A percentile compares a stretch with the other conserved stretches of the same genome.
Evolutionary conservation across 768 basidiomycete genomes (phyloP).

Genomic region (Harrya chromipes): DNA sequence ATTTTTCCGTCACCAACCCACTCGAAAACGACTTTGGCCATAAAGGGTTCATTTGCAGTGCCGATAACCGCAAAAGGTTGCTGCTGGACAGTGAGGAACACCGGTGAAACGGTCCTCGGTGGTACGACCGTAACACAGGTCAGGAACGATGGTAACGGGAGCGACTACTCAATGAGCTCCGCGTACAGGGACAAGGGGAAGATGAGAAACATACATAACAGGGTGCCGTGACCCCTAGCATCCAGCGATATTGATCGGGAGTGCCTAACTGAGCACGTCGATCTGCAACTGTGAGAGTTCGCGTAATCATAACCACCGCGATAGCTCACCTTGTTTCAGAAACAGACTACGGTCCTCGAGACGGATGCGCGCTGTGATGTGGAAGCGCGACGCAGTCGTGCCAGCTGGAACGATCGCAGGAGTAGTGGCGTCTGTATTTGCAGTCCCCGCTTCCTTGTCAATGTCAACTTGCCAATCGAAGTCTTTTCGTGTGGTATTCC

Average conservation of each 20-base stretch:
- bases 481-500: constrained; percentile 39
- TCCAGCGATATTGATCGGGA: constrained; percentile 46
- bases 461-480: constrained; percentile 30
- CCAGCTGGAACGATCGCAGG: constrained; percentile 7
- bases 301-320: not conserved
- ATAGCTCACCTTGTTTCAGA: constrained; percentile 38
- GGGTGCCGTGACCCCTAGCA: constrained; percentile 41
- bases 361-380: constrained; percentile 41
- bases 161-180: constrained; percentile 18
- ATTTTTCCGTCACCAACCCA: constrained; percentile 44
- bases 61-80: constrained; percentile 41
- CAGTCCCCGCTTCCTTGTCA: not conserved
- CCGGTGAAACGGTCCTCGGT: constrained; percentile 29
- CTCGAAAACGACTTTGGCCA: constrained; percentile 39
- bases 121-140: constrained; percentile 38
- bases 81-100: constrained; percentile 33
- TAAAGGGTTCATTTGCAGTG: constrained; percentile 44
- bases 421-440: not conserved
- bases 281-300: constrained; percentile 27
- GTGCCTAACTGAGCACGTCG: constrained; percentile 25
- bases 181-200: not conserved
- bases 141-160: constrained; percentile 32
- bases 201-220: constrained; percentile 41
- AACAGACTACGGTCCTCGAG: constrained; percentile 45
- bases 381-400: constrained; percentile 39